Base-by-base conservation (phyloP, 2,329 filamentous ascomycete genomes). In the Pseudogymnoascus pannorum region DNA sequence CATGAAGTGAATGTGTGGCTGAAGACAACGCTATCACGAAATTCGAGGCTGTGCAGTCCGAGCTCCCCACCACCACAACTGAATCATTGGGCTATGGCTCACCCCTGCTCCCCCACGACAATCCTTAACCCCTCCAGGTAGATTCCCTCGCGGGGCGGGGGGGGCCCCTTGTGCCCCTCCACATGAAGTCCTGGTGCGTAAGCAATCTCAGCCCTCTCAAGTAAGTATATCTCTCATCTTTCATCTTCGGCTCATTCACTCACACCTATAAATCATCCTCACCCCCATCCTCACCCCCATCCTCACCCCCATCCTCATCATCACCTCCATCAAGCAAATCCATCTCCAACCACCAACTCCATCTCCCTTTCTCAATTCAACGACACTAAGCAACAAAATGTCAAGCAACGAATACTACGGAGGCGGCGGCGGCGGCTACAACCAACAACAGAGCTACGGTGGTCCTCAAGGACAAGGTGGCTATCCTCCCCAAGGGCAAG, bases 321-420 rank as follows among this genome's bases (percentile, higher is more conserved):
- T 61, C 61, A 36, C 22, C n/a, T 24, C 36, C 38, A 44, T 38
- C 58, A 62, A 29, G 24, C 59, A 48, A 8, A 33, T 16, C 12
- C 36, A 58, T 48, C 36, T 24, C 35, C 18, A 20, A 54, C 48
- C 48, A 18, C 48, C 18, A 31, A 12, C 48, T 54, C n/a, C 24
- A 31, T 54, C 48, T 14, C 48, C 26, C 48, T 18, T 54, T 4
- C 40, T 57, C 61, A 29, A 44, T 31, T 11, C 18, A 42, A 7
- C 16, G 12, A 44, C 59, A 29, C n/a, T 18, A 26, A 44, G 31
- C 42, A 51, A 48, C 61, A 66, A 11, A 40, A 72, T 72, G 70
- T 66, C 69, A 16, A 65, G 59, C 58, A 60, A 65, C 60, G 67
- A 70, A 20, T 72, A 70, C 54, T 72, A 71, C 65, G 66, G 65